phyloP scores from a whole-genome alignment of 345 rosid genomes.

The Sisymbrium altissimum region DNA sequence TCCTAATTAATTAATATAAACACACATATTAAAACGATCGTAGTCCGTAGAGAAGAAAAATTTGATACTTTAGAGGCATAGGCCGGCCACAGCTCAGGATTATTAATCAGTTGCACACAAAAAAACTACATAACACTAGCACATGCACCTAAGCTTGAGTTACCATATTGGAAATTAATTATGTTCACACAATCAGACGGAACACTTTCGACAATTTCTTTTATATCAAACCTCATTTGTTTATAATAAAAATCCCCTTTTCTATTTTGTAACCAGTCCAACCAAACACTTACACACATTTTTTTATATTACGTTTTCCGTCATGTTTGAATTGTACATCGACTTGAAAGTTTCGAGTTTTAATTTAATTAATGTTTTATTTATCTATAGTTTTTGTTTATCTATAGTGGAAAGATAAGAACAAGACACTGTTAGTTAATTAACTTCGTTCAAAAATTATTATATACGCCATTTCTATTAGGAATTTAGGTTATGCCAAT shows the following conservation, averaged over 20 bases:
- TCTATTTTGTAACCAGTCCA: neutral
- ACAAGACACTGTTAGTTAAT: neutral
- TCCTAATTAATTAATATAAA: no score
- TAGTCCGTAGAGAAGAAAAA: neutral
- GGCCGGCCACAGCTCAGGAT: neutral
- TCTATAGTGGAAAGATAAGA: neutral
- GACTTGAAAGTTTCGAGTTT: neutral
- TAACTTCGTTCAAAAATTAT: neutral
- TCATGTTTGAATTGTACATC: conserved; percentile 25
- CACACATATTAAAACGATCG: neutral
- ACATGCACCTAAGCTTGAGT: neutral
- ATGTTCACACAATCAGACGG: neutral
- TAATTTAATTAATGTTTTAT: neutral
- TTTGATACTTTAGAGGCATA: neutral
- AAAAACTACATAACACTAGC: neutral
- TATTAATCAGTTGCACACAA: neutral
- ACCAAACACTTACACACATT: no score
- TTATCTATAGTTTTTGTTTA: neutral
- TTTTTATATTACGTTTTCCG: neutral
- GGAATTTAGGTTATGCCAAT: no score
- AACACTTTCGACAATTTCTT: neutral
- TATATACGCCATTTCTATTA: neutral
- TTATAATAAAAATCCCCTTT: neutral
- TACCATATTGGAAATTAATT: neutral
- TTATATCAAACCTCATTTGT: neutral